phyloP scores from a whole-genome alignment of 75 land plant species.

The Isoetes taiwanensis region DNA sequence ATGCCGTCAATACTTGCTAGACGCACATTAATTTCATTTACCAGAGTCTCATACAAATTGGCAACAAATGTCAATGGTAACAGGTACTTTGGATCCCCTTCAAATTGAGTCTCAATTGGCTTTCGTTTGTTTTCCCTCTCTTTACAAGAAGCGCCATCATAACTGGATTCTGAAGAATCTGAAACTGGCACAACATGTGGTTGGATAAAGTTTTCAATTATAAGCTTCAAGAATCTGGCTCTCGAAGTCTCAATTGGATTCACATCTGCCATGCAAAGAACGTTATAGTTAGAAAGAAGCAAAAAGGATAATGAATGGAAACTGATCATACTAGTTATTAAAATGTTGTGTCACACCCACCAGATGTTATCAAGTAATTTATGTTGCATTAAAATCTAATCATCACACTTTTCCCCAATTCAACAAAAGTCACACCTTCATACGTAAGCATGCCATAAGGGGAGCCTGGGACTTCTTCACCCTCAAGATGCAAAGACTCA shows the following conservation, averaged over 20 bases:
- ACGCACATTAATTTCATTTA: slow-evolving; percentile 68
- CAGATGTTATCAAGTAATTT: too few species aligned
- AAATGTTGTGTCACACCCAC: not conserved
- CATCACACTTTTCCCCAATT: not conserved
- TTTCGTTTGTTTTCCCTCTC: slow-evolving; percentile 74
- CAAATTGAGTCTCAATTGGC: slow-evolving; percentile 59
- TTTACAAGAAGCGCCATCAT: slow-evolving; percentile 36
- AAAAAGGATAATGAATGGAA: not conserved
- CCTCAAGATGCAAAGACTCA: slow-evolving; percentile 44
- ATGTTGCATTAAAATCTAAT: not conserved
- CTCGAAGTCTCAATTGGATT: slow-evolving; percentile 84
- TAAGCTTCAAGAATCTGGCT: slow-evolving; percentile 73
- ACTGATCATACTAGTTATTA: not conserved
- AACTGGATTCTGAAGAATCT: slow-evolving; percentile 44
- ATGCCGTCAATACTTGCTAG: slow-evolving; percentile 63
- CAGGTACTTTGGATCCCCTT: slow-evolving; percentile 84
- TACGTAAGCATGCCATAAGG: slow-evolving; percentile 47
- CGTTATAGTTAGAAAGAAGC: not conserved
- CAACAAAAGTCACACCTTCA: slow-evolving; percentile 12
- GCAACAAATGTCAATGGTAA: slow-evolving; percentile 97
- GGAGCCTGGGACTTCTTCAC: slow-evolving; percentile 38
- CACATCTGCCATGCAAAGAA: slow-evolving; percentile 41
- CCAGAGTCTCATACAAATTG: slow-evolving; percentile 88
- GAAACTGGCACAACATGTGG: slow-evolving; percentile 45
- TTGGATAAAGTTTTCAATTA: slow-evolving; percentile 66